phyloP scores from a whole-genome alignment of 495 filamentous ascomycete species.

The Lentithecium fluviatile region DNA sequence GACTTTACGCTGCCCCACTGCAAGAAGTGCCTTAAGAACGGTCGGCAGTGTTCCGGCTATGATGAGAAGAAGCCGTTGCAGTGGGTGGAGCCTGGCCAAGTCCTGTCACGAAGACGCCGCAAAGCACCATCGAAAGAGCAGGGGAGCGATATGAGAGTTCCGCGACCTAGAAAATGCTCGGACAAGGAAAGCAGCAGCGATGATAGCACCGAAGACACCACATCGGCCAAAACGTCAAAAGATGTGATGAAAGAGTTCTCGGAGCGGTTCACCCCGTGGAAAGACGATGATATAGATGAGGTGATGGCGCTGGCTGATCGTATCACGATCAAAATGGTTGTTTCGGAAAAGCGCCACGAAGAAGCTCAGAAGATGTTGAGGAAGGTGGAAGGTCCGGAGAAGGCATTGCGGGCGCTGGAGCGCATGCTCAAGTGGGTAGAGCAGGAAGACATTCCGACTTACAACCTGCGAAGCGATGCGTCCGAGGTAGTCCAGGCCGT shows the following conservation, averaged over 20 bases:
- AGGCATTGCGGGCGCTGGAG: not conserved
- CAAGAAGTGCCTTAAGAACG: slow-evolving; percentile 17
- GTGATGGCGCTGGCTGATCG: no score
- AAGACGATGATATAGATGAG: no score
- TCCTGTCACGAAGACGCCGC: not conserved
- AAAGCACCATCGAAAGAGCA: not conserved
- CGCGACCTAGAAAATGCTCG: not conserved
- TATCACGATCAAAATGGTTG: not conserved
- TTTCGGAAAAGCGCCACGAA: not conserved
- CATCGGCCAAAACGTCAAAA: no score
- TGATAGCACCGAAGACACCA: not conserved
- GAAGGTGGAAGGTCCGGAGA: not conserved
- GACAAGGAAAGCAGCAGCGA: not conserved
- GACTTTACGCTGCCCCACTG: slow-evolving; percentile 18
- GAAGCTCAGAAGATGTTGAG: not conserved
- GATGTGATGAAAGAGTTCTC: not conserved
- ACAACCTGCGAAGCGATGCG: slow-evolving; percentile 2
- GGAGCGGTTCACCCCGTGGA: no score
- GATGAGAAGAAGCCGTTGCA: slow-evolving; percentile 18
- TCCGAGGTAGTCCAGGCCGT: slow-evolving; percentile 18
- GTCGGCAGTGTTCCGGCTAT: slow-evolving; percentile 19
- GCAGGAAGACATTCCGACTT: not conserved
- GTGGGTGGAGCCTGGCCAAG: slow-evolving; percentile 23
- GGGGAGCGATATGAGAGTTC: not conserved
- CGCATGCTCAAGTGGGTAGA: not conserved